Evolutionary conservation across 495 filamentous ascomycete species (phyloP).

Genomic region (Durotheca rogersii): DNA sequence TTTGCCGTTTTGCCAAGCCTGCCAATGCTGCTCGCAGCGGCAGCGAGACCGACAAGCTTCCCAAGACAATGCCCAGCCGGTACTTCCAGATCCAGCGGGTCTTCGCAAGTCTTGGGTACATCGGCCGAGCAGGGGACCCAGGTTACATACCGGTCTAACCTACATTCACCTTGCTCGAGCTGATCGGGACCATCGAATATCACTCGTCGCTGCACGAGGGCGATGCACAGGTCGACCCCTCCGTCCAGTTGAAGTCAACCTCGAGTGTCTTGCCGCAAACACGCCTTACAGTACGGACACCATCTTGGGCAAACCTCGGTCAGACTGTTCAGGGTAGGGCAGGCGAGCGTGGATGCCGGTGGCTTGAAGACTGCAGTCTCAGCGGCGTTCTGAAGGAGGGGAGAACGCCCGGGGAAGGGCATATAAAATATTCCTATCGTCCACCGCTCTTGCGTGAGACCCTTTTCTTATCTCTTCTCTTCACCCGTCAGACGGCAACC

Average conservation of each 20-base stretch:
- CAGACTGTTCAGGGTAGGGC: conserved; percentile 13
- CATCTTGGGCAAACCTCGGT: conserved; percentile 16
- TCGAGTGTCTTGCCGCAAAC: background rate
- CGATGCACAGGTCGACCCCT: too few relatives aligned
- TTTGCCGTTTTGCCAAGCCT: conserved; percentile 18
- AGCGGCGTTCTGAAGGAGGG: too few relatives aligned
- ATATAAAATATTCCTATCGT: conserved; percentile 9
- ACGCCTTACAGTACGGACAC: background rate
- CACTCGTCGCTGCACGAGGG: too few relatives aligned
- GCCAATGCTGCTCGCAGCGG: conserved; percentile 21
- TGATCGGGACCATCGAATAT: too few relatives aligned
- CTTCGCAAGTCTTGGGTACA: too few relatives aligned
- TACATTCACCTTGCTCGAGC: too few relatives aligned
- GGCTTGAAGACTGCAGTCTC: too few relatives aligned
- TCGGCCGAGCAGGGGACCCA: conserved; percentile 6
- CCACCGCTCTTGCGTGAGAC: background rate
- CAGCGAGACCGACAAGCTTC: conserved; percentile 15
- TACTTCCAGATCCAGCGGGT: conserved; percentile 10
- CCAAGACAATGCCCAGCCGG: conserved; percentile 12
- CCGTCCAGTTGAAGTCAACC: too few relatives aligned
- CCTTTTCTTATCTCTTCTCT: conserved; percentile 1
- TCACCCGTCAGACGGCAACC: conserved; percentile 11
- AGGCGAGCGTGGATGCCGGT: background rate
- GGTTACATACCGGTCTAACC: too few relatives aligned
- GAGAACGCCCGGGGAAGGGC: too few relatives aligned